A percentile compares a stretch with the other conserved stretches of the same genome.
phyloP scores from a whole-genome alignment of 176 grass and related monocot genomes.

The Otatea glauca region DNA sequence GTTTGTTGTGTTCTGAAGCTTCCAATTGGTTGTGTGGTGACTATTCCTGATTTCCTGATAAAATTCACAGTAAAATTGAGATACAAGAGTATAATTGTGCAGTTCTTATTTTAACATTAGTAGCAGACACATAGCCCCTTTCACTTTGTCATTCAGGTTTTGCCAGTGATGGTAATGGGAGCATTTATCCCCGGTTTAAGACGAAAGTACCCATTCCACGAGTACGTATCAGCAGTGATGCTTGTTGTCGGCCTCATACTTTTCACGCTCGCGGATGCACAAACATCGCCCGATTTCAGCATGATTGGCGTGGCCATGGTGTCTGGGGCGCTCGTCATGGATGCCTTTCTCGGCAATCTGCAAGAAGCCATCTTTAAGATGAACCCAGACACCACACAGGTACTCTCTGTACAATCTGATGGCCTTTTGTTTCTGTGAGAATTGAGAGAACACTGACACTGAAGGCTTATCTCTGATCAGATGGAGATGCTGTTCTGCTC shows the following conservation, averaged over 20 bases:
- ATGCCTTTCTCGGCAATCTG: conserved; percentile 87
- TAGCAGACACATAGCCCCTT: not conserved
- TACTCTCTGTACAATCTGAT: conserved; percentile 21
- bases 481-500: conserved; percentile 99
- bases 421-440: not conserved
- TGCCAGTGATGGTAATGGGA: conserved; percentile 95
- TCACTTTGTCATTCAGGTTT: conserved; percentile 47
- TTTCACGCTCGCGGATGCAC: conserved; percentile 82
- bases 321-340: conserved; percentile 77
- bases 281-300: conserved; percentile 90
- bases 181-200: conserved; percentile 88
- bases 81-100: not conserved
- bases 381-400: conserved; percentile 86
- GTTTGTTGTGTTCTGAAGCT: not conserved
- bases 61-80: not conserved
- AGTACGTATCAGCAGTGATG: conserved; percentile 79
- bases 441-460: not conserved
- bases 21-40: not conserved
- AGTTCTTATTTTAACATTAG: not conserved
- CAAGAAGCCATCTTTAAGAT: conserved; percentile 93
- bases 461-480: conserved; percentile 30
- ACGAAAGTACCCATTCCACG: conserved; percentile 75
- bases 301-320: conserved; percentile 85
- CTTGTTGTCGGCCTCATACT: conserved; percentile 83
- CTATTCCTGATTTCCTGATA: not conserved